Percentiles rank a stretch among this genome's conserved stretches.
These are phyloP conservation scores for Zea mays DNA, from an alignment of 176 grass and related monocot species.

Conservation along the genomic window Zm-B73-REFERENCE-NAM-5.0 NC_050098.1:35923001-35923500, in stretches of 20 bases:
- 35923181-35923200: background rate
- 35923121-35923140: background rate
- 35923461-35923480: background rate
- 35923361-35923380: too few species aligned
- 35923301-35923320: too few species aligned
- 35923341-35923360: too few species aligned
- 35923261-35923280: too few species aligned
- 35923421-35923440: too few species aligned
- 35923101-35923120: background rate
- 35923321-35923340: too few species aligned
- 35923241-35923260: background rate
- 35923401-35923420: background rate
- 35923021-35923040: background rate
- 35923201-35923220: background rate
- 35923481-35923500: background rate
- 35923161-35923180: background rate
- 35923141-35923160: background rate
- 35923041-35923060: background rate
- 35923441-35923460: background rate
- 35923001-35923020: background rate
- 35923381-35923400: too few species aligned
- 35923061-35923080: background rate
- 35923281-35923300: background rate
- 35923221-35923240: background rate
- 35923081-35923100: background rate